Evolutionary conservation across 2,329 filamentous ascomycete genomes (phyloP).

Genomic region (Colletotrichum destructivum): DNA sequence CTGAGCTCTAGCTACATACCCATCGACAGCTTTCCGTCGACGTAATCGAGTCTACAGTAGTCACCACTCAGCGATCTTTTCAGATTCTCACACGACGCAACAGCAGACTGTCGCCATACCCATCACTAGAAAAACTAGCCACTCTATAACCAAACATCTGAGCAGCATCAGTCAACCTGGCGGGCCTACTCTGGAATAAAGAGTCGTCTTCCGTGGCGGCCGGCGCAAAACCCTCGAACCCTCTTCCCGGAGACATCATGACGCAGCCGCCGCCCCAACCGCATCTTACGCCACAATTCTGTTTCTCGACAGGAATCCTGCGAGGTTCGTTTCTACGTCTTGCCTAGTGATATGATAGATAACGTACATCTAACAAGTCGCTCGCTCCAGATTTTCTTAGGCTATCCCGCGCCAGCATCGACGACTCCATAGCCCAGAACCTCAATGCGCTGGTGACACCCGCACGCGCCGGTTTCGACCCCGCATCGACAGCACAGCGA

Average conservation of each 20-base stretch:
- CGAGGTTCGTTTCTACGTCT: constrained; percentile 67
- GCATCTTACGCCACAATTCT: constrained; percentile 80
- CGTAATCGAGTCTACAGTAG: constrained; percentile 15
- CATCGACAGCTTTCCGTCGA: background rate
- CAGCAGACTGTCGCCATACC: no score
- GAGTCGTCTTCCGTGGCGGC: constrained; percentile 56
- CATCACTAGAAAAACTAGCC: background rate
- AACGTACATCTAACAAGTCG: background rate
- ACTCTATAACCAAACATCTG: background rate
- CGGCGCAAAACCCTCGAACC: constrained; percentile 51
- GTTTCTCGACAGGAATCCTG: constrained; percentile 79
- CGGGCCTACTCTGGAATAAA: constrained; percentile 64
- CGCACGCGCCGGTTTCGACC: constrained; percentile 80
- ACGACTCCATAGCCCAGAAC: constrained; percentile 94
- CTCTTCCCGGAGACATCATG: constrained; percentile 59
- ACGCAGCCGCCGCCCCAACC: constrained; percentile 63
- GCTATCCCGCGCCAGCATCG: constrained; percentile 85
- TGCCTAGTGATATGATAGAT: background rate
- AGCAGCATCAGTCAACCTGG: constrained; percentile 57
- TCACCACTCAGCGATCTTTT: background rate
- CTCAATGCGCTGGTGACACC: constrained; percentile 91
- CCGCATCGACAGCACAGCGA: constrained; percentile 79
- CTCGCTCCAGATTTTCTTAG: constrained; percentile 84
- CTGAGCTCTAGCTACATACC: background rate
- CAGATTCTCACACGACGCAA: background rate